Evolutionary conservation across 495 filamentous ascomycete genomes (phyloP).

Genomic region (Rhypophila decipiens): DNA sequence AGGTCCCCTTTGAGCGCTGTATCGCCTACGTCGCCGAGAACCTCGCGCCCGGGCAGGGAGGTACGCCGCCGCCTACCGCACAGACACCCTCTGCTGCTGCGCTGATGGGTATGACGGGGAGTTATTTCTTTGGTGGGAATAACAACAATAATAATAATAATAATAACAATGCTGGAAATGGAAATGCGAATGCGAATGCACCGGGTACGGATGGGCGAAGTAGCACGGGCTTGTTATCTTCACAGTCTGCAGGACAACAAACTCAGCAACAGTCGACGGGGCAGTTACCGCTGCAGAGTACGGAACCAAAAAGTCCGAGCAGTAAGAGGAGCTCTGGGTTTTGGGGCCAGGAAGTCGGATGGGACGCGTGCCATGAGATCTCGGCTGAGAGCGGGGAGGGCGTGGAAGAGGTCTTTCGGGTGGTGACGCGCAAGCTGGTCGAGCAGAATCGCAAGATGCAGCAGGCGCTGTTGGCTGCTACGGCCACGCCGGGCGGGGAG

Average conservation of each 20-base stretch:
- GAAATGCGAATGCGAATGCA: background rate
- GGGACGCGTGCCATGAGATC: constrained; percentile 97
- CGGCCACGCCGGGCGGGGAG: constrained; percentile 24
- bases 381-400: constrained; percentile 91
- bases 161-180: background rate
- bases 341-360: constrained; percentile 87
- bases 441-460: constrained; percentile 76
- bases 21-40: constrained; percentile 93
- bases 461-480: constrained; percentile 42
- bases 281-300: too few species aligned
- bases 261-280: constrained; percentile 1
- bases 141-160: background rate
- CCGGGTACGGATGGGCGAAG: background rate
- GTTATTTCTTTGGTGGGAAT: background rate
- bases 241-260: too few species aligned
- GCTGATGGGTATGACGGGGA: background rate
- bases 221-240: background rate
- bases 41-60: constrained; percentile 58
- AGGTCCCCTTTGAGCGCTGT: constrained; percentile 88
- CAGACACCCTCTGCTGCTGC: constrained; percentile 18
- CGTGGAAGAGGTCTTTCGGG: constrained; percentile 93
- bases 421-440: constrained; percentile 89
- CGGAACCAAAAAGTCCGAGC: constrained; percentile 55
- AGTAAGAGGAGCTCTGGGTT: constrained; percentile 78
- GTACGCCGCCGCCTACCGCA: constrained; percentile 61